Base-by-base conservation (phyloP, 2,329 filamentous ascomycete genomes). In the Aspergillus hortae region DNA sequence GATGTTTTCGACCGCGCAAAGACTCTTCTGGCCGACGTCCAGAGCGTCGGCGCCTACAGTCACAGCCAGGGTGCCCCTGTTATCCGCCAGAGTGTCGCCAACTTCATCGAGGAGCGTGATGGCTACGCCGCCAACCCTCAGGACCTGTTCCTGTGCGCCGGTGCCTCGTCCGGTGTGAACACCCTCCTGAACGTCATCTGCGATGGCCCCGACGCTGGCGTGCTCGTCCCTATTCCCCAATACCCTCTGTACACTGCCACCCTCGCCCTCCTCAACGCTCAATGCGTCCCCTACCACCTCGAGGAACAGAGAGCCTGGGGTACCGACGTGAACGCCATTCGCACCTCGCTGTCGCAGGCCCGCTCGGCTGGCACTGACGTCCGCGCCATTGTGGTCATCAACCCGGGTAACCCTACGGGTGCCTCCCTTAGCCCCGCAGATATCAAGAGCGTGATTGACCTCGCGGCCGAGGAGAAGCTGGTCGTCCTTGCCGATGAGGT, bases 201-300 rank as follows among this genome's bases (percentile, higher is more conserved):
- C 76, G 83, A 89, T 48, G 79, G 80, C 48, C 83, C 86, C 46
- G 80, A 88, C 54, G 88, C 88, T 4, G 94, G 94, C 55, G 83
- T 99, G 51, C 85, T 99, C 56, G 87, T 97, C 17, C 94, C 92
- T 21, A 97, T 99, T 62, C 94, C 94, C 6, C 94, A 99, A 74
- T 99, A 99, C 73, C 94, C 94, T 21, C 86, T 99, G 45, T 99
- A 99, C 78, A 97, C 92, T 7, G 94, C 94, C 23, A 94, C 92
- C 1, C 83, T 99, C 56, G 80, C 91, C 48, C 77, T 99, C 44
- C 82, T 97, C 55, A 83, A 96, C 72, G 90, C 92, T 48, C 84
- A 82, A 52, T 89, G 87, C 67, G 94, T 99, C 25, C 92, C 94
- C 35, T 99, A 99, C 78, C 88, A 90, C 74, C 85, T 99, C 46